Evolutionary conservation across 129 eudicot genomes (phyloP).

Genomic region (Artemisia tridentata): DNA sequence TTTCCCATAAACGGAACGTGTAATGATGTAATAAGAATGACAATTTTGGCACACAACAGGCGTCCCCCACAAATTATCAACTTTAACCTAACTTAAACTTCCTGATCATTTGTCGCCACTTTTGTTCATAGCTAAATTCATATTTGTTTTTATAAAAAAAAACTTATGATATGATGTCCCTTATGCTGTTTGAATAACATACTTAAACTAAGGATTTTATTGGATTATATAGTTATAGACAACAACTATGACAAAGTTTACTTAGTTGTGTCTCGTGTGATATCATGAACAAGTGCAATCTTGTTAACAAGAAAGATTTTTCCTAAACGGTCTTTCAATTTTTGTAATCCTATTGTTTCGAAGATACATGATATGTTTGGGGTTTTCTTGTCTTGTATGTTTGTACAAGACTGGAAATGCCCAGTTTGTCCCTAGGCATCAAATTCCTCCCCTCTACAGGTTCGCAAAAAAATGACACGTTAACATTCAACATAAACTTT

Average conservation of each 20-base stretch:
- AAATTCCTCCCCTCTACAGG: conserved; percentile 68
- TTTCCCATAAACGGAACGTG: too few species aligned
- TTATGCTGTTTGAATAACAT: background rate
- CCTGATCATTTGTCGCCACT: conserved; percentile 15
- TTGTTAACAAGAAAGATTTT: conserved; percentile 49
- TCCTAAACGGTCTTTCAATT: conserved; percentile 66
- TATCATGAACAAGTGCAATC: conserved; percentile 67
- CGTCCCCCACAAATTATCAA: conserved; percentile 13
- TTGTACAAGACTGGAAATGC: conserved; percentile 83
- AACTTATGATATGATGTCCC: background rate
- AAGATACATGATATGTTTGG: conserved; percentile 70
- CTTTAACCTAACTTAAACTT: conserved; percentile 24
- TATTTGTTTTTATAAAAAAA: background rate
- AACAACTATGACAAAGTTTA: conserved; percentile 43
- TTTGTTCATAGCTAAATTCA: background rate
- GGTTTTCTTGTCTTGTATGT: conserved; percentile 46
- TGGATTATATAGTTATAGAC: conserved; percentile 39
- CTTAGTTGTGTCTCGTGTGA: conserved; percentile 47
- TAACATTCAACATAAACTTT: too few species aligned
- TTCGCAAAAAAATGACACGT: background rate
- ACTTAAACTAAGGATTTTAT: background rate
- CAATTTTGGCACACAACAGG: background rate
- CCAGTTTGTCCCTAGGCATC: conserved; percentile 89
- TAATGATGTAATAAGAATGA: background rate
- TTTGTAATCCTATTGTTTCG: conserved; percentile 78